Base-by-base conservation (phyloP, 495 filamentous ascomycete species). In the Friedmanniomyces endolithicus region DNA sequence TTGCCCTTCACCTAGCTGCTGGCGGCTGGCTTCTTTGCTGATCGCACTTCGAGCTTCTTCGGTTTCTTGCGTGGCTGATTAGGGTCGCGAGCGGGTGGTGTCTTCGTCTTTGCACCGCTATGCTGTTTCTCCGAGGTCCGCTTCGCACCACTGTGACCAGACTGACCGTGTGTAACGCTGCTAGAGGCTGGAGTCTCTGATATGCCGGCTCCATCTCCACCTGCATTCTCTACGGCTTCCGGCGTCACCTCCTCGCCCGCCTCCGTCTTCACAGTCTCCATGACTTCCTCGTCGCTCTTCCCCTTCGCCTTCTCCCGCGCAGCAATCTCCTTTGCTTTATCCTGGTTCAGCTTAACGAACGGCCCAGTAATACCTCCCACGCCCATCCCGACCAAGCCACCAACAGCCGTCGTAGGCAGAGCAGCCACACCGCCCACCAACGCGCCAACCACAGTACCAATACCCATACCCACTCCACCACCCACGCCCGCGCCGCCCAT, bases 381-480 rank as follows among this genome's bases (percentile, higher is more conserved):
- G 11, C 60, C 60, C 11, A 50, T 34, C 11, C 60, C 60, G 1
- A 63, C 52, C 35, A 63, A 27, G 11, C 56, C 60, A 9, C 60
- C 60, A 9, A 63, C 19, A 16, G 44, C 44, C 34, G 52, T 55
- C 12, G 60, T 59, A n/a, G 60, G 60, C 31, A 63, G 11, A 1
- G 40, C 45, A 8, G 39, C 56, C 11, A 63, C 52, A 25, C 46
- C 54, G 8, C 56, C 56, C 7, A 63, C 52, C 8, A 63, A 19
- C 23, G 52, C 48, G 2, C 60, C 60, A 8, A 63, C 56, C 3
- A 63, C 56, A 14, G 56, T 59, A 9, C 60, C 60, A 7, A 63
- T 0, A 9, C 60, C 60, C 56, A 51, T 47, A 12, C 56, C 60
- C 11, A 59, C 57, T 22, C 50, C 60, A 4, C 46, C 60, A 12